Conservation (phyloP, 306 rosid genomes). For the Quillaja saponaria region DNA sequence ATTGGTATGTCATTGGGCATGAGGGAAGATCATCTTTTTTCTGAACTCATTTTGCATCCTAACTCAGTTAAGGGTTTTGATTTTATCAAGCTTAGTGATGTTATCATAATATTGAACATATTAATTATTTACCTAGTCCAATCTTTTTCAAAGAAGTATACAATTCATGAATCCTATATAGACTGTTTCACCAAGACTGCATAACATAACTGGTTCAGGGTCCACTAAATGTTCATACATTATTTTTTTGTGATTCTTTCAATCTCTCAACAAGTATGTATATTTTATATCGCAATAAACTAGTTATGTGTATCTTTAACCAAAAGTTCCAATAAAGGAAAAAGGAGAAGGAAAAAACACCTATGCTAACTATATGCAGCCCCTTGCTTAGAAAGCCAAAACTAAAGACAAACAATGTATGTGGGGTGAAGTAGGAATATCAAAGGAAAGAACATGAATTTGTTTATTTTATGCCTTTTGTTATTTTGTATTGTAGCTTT, state of each 20-base stretch:
- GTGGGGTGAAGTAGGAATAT: no score
- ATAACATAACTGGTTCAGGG: neutral
- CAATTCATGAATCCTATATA: neutral
- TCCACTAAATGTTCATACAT: constrained; percentile 1
- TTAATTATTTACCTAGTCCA: constrained; percentile 8
- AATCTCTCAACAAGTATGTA: no score
- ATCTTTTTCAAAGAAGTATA: constrained; percentile 10
- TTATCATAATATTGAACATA: constrained; percentile 14
- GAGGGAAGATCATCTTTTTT: constrained; percentile 18
- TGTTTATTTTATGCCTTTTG: constrained; percentile 17
- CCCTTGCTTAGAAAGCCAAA: neutral
- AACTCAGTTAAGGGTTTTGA: constrained; percentile 17
- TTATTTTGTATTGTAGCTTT: constrained; percentile 60
- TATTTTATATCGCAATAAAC: no score
- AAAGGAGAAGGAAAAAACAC: constrained; percentile 2
- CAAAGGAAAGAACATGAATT: neutral
- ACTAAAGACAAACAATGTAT: neutral
- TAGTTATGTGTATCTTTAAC: neutral
- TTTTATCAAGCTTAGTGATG: neutral
- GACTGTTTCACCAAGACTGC: neutral
- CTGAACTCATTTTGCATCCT: constrained; percentile 6
- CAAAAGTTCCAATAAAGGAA: neutral
- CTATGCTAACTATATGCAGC: neutral
- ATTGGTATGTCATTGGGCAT: constrained; percentile 65
- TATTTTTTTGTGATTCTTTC: neutral